Percentiles rank a stretch among this genome's conserved stretches.
Conservation (phyloP, 2,329 filamentous ascomycete species). For the Monosporascus sp. region DNA sequence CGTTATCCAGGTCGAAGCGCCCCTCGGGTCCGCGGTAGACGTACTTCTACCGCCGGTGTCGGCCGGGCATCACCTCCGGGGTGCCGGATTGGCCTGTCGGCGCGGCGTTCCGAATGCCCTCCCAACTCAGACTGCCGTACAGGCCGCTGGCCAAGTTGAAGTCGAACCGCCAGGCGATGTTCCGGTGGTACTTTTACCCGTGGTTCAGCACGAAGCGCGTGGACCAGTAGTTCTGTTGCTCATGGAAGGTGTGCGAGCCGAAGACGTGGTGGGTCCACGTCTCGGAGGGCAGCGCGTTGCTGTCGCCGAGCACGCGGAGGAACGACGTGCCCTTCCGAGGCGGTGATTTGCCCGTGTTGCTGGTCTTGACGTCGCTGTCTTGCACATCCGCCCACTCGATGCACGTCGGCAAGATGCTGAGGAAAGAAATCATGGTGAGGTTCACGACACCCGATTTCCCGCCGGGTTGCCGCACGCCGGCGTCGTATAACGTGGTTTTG, state of each 20-base stretch:
- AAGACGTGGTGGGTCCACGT: slow-evolving; percentile 34
- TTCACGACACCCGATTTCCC: slow-evolving; percentile 26
- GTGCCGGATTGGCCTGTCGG: not conserved
- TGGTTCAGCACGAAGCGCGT: slow-evolving; percentile 34
- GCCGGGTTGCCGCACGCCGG: slow-evolving; percentile 34
- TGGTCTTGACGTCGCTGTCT: slow-evolving; percentile 7
- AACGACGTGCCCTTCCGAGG: slow-evolving; percentile 31
- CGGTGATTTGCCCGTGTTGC: slow-evolving; percentile 10
- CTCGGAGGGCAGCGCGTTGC: slow-evolving; percentile 7
- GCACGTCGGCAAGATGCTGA: slow-evolving; percentile 41
- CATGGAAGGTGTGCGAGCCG: slow-evolving; percentile 48
- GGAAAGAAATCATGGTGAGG: slow-evolving; percentile 38
- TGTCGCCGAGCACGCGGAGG: slow-evolving; percentile 28
- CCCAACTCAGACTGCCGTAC: slow-evolving; percentile 38
- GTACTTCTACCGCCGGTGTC: slow-evolving; percentile 35
- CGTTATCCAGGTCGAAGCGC: slow-evolving; percentile 39
- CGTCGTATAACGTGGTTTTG: slow-evolving; percentile 45
- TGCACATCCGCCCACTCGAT: slow-evolving; percentile 32
- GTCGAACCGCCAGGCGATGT: slow-evolving; percentile 43
- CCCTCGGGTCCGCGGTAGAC: slow-evolving; percentile 39
- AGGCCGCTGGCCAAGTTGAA: slow-evolving; percentile 44
- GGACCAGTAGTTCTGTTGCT: slow-evolving; percentile 44
- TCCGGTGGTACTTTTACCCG: slow-evolving; percentile 45
- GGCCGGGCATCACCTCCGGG: slow-evolving; percentile 30
- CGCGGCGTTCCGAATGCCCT: slow-evolving; percentile 36